A percentile compares a stretch with the other conserved stretches of the same genome.
Evolutionary conservation across 192 early-diverging fungal species (phyloP).

Genomic region (Podila clonocystis): DNA sequence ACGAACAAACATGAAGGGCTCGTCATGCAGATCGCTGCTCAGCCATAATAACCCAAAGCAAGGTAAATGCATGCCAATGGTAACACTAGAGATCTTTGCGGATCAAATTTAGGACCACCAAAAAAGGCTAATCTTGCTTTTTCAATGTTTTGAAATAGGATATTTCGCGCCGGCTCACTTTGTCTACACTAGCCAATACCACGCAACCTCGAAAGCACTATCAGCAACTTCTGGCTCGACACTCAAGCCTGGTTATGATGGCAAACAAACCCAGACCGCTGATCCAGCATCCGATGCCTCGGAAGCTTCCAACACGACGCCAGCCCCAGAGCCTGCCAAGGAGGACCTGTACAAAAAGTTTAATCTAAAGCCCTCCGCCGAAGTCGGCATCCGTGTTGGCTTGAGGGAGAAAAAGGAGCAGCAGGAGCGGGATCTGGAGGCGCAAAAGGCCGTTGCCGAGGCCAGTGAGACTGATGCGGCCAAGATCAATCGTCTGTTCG

Average conservation of each 20-base stretch:
- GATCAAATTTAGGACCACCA: not conserved
- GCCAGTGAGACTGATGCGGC: slow-evolving; percentile 4
- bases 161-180: not conserved
- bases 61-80: not conserved
- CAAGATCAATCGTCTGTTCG: slow-evolving; percentile 31
- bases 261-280: not conserved
- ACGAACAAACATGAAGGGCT: not conserved
- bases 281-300: not conserved
- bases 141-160: not conserved
- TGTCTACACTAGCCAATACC: not conserved
- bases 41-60: not conserved
- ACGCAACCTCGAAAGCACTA: not conserved
- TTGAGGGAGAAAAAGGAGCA: slow-evolving; percentile 12
- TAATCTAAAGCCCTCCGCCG: slow-evolving; percentile 34
- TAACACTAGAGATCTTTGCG: not conserved
- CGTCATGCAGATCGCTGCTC: not conserved
- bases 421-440: slow-evolving; percentile 11
- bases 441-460: slow-evolving; percentile 2
- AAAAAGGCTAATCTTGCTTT: not conserved
- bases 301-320: not conserved
- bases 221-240: not conserved
- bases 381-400: slow-evolving; percentile 40
- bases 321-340: not conserved
- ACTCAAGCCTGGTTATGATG: not conserved
- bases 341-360: slow-evolving; percentile 42